phyloP scores from a whole-genome alignment of 352 stramenopile species.

The Pythium chondricola region DNA sequence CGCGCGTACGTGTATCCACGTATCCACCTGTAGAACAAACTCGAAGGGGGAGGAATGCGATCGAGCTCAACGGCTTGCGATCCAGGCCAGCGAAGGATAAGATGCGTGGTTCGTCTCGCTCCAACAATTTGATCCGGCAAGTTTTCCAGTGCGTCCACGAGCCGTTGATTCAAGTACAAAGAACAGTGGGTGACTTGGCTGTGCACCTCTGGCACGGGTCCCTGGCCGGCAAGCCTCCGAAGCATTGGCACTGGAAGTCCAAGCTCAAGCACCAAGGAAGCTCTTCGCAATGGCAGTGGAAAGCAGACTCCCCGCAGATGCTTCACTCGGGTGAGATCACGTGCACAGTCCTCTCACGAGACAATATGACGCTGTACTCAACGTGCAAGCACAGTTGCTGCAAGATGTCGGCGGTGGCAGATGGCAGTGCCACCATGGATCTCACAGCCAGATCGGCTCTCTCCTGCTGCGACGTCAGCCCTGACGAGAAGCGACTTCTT shows the following conservation, averaged over 20 bases:
- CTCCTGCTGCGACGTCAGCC: conserved; percentile 66
- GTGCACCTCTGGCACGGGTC: conserved; percentile 28
- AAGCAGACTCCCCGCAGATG: conserved; percentile 25
- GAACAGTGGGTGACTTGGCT: conserved; percentile 26
- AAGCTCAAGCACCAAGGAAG: conserved; percentile 27
- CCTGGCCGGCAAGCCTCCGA: conserved; percentile 27
- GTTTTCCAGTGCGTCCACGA: conserved; percentile 43
- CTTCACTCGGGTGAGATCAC: conserved; percentile 65
- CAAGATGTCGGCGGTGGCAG: conserved; percentile 35
- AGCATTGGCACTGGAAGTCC: conserved; percentile 52
- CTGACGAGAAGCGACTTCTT: conserved; percentile 52
- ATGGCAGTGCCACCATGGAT: conserved; percentile 24
- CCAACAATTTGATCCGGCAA: conserved; percentile 1
- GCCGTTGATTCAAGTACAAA: conserved; percentile 29
- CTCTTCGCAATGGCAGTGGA: conserved; percentile 46
- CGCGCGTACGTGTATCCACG: background rate
- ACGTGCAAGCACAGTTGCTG: conserved; percentile 66
- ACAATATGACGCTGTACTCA: conserved; percentile 45
- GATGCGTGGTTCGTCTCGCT: background rate
- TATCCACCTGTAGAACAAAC: conserved; percentile 6
- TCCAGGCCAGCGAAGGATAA: conserved; percentile 33
- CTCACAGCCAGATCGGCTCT: conserved; percentile 32
- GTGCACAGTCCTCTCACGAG: conserved; percentile 45
- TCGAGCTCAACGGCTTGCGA: conserved; percentile 7
- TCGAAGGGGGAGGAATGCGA: conserved; percentile 8